phyloP scores from a whole-genome alignment of 495 filamentous ascomycete species.

The Penicillium cosmopolitanum region DNA sequence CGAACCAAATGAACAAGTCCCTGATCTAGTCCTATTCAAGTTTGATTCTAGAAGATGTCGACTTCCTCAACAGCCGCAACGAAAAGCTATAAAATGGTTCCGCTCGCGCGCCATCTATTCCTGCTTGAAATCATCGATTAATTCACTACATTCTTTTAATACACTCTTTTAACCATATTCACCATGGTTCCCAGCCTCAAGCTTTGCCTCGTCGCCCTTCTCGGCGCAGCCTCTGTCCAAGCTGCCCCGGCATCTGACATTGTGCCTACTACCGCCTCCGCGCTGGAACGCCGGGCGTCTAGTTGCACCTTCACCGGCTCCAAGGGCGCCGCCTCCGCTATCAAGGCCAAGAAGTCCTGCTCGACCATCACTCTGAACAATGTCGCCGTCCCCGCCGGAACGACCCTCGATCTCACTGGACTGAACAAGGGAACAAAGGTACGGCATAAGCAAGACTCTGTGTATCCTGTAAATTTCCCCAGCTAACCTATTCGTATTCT shows the following conservation, averaged over 20 bases:
- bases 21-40: constrained; percentile 3
- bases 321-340: constrained; percentile 32
- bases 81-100: neutral
- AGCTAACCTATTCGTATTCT: neutral
- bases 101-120: neutral
- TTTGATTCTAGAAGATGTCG: constrained; percentile 1
- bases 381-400: constrained; percentile 55
- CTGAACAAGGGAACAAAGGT: constrained; percentile 48
- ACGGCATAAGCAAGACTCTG: neutral
- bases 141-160: neutral
- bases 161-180: neutral
- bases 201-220: neutral
- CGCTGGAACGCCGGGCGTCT: constrained; percentile 1
- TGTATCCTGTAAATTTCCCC: neutral
- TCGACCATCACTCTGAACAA: constrained; percentile 50
- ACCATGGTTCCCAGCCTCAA: constrained; percentile 1
- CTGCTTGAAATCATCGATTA: neutral
- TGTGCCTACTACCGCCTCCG: neutral
- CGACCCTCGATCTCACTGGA: constrained; percentile 53
- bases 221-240: constrained; percentile 2
- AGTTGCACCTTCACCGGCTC: constrained; percentile 25
- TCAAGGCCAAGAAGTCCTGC: constrained; percentile 44
- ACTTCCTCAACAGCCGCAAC: neutral
- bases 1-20: neutral
- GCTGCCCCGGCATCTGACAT: neutral